Percentiles rank a stretch among this genome's conserved stretches.
These are phyloP conservation scores for Phytopythium boreale DNA, from an alignment of 352 stramenopile species.

Conservation along the genomic window DNA sequence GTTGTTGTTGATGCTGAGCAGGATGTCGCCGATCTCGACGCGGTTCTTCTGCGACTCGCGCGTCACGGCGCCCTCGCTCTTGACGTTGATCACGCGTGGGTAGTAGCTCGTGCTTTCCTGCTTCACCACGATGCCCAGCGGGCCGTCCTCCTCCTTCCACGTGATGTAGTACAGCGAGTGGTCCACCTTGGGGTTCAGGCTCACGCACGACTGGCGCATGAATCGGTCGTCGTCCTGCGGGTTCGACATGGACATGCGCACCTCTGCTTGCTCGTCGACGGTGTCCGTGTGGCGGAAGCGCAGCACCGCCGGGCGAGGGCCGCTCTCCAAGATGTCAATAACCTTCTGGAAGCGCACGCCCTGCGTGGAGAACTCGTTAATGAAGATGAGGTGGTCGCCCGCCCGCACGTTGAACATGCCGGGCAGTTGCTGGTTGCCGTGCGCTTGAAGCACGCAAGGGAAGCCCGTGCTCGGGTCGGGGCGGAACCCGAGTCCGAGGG, in stretches of 20 bases:
- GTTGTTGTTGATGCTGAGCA: slow-evolving; percentile 90
- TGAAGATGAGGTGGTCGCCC: slow-evolving; percentile 79
- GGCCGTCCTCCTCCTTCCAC: slow-evolving; percentile 86
- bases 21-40: slow-evolving; percentile 74
- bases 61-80: slow-evolving; percentile 80
- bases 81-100: slow-evolving; percentile 85
- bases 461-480: slow-evolving; percentile 73
- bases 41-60: slow-evolving; percentile 82
- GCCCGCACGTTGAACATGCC: slow-evolving; percentile 87
- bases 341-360: slow-evolving; percentile 84
- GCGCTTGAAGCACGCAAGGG: slow-evolving; percentile 71
- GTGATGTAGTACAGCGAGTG: slow-evolving; percentile 88
- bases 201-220: slow-evolving; percentile 67
- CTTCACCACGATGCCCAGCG: slow-evolving; percentile 84
- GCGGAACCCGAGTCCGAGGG: slow-evolving; percentile 78
- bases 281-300: slow-evolving; percentile 81
- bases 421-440: slow-evolving; percentile 72
- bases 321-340: slow-evolving; percentile 83
- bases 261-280: slow-evolving; percentile 43
- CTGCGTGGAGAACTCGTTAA: slow-evolving; percentile 84
- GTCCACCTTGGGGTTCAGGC: slow-evolving; percentile 80
- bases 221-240: slow-evolving; percentile 68
- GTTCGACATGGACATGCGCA: slow-evolving; percentile 47
- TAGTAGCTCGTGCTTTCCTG: slow-evolving; percentile 87
- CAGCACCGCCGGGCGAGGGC: slow-evolving; percentile 67